phyloP scores from a whole-genome alignment of 306 rosid genomes.

The Corylus avellana region DNA sequence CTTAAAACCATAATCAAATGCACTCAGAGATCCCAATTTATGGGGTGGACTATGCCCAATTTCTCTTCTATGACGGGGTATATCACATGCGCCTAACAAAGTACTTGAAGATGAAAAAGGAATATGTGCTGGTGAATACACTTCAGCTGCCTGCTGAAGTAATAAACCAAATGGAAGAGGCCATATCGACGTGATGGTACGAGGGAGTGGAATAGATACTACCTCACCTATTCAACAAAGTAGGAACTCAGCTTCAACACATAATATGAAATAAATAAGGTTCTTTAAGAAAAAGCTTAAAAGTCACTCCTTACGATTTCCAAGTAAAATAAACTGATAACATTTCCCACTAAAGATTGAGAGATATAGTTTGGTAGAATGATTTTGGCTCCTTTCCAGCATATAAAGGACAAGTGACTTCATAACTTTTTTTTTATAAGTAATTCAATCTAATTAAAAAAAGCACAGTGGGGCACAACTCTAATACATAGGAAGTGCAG shows the following conservation, averaged over 20 bases:
- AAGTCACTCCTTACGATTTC: not conserved
- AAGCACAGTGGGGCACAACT: too few species aligned
- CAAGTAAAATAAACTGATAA: not conserved
- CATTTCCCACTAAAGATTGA: not conserved
- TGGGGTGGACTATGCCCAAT: conserved; percentile 42
- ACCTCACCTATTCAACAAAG: conserved; percentile 70
- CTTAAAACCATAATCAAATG: conserved; percentile 46
- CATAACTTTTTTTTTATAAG: not conserved
- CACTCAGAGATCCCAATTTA: conserved; percentile 31
- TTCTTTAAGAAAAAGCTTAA: not conserved
- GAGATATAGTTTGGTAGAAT: not conserved
- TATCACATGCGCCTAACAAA: conserved; percentile 51
- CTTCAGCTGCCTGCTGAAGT: conserved; percentile 74
- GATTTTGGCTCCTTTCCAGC: not conserved
- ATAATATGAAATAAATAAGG: conserved; percentile 11
- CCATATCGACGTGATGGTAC: conserved; percentile 73
- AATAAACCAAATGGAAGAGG: conserved; percentile 91
- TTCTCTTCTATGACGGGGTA: conserved; percentile 47
- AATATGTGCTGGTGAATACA: conserved; percentile 43
- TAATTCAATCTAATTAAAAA: too few species aligned
- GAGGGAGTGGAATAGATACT: conserved; percentile 63
- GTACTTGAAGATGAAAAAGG: conserved; percentile 68
- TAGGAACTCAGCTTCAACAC: conserved; percentile 24
- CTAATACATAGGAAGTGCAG: too few species aligned
- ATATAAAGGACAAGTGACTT: not conserved